Conservation (phyloP, 2,329 filamentous ascomycete genomes). For the Cladophialophora carrionii region DNA sequence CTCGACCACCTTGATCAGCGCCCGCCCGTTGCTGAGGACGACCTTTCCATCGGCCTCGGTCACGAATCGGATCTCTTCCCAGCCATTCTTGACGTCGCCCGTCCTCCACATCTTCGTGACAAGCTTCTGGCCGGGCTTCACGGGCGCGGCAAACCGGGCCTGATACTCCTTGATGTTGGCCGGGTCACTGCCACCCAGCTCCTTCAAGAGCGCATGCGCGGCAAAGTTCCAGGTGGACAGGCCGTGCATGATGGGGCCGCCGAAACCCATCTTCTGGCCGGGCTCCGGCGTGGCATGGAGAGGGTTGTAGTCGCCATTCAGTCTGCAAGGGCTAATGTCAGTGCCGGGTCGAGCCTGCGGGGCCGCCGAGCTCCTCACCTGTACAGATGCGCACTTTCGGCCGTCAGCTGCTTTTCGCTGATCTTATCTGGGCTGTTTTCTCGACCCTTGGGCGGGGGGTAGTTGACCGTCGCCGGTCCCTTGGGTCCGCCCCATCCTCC, state of each 20-base stretch:
- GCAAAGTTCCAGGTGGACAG: constrained; percentile 85
- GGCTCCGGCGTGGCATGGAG: constrained; percentile 86
- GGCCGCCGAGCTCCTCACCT: constrained; percentile 48
- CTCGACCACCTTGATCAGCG: constrained; percentile 69
- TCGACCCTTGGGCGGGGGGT: constrained; percentile 72
- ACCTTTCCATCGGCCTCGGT: constrained; percentile 81
- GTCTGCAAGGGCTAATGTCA: constrained; percentile 49
- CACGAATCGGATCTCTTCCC: constrained; percentile 81
- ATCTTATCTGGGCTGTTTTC: constrained; percentile 65
- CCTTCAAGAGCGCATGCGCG: constrained; percentile 71
- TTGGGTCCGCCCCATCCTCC: constrained; percentile 88
- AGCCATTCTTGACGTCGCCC: constrained; percentile 67
- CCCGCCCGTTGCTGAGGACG: constrained; percentile 83
- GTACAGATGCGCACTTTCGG: constrained; percentile 75
- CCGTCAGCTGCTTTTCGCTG: constrained; percentile 70
- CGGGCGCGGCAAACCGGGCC: constrained; percentile 82
- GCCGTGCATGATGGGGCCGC: constrained; percentile 85
- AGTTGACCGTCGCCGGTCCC: constrained; percentile 78
- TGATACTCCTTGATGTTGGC: constrained; percentile 85
- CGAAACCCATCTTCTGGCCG: constrained; percentile 86
- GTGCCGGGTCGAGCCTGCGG: not conserved
- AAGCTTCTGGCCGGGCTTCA: constrained; percentile 80
- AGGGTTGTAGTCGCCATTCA: constrained; percentile 95
- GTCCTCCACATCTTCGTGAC: constrained; percentile 80
- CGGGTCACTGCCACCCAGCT: constrained; percentile 75